A percentile compares a stretch with the other conserved stretches of the same genome.
phyloP scores from a whole-genome alignment of 2,329 filamentous ascomycete species.

The Alternaria consortialis region DNA sequence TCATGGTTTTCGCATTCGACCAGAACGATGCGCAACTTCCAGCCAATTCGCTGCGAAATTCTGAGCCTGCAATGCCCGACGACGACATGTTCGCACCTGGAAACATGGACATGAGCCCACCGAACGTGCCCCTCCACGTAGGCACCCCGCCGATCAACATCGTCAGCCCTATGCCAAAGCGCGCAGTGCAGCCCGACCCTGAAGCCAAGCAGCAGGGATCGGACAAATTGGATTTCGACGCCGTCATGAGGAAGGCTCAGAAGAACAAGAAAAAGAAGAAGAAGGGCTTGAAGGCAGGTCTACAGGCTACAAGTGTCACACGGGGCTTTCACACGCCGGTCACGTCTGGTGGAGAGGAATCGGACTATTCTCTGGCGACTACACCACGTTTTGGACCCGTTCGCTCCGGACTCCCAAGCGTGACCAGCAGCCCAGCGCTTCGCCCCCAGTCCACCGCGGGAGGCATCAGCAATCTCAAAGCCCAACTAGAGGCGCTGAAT shows the following conservation, averaged over 20 bases:
- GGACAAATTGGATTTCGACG: conserved; percentile 51
- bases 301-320: conserved; percentile 49
- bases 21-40: conserved; percentile 42
- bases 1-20: conserved; percentile 50
- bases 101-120: conserved; percentile 38
- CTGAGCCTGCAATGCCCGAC: conserved; percentile 15
- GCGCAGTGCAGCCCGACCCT: conserved; percentile 31
- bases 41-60: conserved; percentile 18
- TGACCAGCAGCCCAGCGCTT: conserved; percentile 62
- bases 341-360: conserved; percentile 65
- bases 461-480: conserved; percentile 83
- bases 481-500: conserved; percentile 80
- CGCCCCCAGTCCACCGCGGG: conserved; percentile 63
- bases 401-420: conserved; percentile 57
- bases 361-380: conserved; percentile 56
- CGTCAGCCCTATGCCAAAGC: conserved; percentile 43
- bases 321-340: conserved; percentile 62
- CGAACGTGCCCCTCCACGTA: conserved; percentile 31
- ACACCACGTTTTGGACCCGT: conserved; percentile 55
- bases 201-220: conserved; percentile 36
- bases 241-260: conserved; percentile 49
- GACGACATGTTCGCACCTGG: conserved; percentile 31
- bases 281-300: conserved; percentile 39
- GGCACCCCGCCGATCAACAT: conserved; percentile 52
- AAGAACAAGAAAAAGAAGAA: conserved; percentile 53